phyloP scores from a whole-genome alignment of 148 eudicot species.

The Silene conica region DNA sequence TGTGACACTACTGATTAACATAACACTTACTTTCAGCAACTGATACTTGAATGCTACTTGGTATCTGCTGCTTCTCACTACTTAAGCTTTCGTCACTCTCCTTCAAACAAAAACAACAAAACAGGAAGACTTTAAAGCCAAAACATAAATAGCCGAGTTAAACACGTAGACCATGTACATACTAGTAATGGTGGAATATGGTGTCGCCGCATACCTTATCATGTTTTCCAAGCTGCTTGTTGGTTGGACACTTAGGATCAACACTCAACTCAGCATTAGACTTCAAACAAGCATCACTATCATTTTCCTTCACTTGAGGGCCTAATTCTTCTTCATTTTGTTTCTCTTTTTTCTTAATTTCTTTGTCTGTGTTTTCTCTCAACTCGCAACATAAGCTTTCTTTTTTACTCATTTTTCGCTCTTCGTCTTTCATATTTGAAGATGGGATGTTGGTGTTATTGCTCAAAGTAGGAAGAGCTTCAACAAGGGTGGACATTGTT shows the following conservation, averaged over 20 bases:
- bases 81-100: constrained; percentile 20
- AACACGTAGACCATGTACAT: not conserved
- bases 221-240: constrained; percentile 18
- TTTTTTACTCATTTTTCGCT: constrained; percentile 4
- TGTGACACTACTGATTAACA: too few species aligned
- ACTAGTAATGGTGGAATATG: too few species aligned
- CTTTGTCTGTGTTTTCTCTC: constrained; percentile 24
- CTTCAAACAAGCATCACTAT: constrained; percentile 7
- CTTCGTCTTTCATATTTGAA: constrained; percentile 26
- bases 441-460: not conserved
- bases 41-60: constrained; percentile 12
- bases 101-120: not conserved
- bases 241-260: not conserved
- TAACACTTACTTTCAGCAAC: constrained; percentile 25
- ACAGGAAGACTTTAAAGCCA: too few species aligned
- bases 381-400: constrained; percentile 20
- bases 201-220: constrained; percentile 14
- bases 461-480: constrained; percentile 10
- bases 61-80: constrained; percentile 22
- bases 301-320: constrained; percentile 8
- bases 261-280: constrained; percentile 3
- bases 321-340: not conserved
- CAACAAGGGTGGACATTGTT: constrained; percentile 26
- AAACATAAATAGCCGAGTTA: not conserved
- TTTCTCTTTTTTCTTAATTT: constrained; percentile 10